Evolutionary conservation across 2,329 filamentous ascomycete genomes (phyloP).

Genomic region (Periconia sp.): DNA sequence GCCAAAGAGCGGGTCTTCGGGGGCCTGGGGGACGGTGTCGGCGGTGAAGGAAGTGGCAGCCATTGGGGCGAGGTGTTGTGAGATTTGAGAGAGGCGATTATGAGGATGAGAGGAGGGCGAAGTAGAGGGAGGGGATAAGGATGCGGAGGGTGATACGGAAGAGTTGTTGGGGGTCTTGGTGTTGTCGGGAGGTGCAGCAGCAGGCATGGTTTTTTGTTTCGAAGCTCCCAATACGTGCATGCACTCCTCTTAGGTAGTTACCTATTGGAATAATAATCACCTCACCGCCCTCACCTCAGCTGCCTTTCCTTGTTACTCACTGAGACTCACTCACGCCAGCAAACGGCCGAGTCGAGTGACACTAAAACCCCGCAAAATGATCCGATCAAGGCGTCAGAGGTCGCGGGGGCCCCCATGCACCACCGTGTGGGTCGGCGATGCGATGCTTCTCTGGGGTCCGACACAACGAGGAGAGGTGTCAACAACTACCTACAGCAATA

Average conservation of each 20-base stretch:
- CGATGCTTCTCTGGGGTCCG: not conserved
- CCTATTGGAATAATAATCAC: too few relatives aligned
- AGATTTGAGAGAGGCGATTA: slow-evolving; percentile 58
- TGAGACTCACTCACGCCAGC: slow-evolving; percentile 2
- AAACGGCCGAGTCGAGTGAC: slow-evolving; percentile 15
- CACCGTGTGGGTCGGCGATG: not conserved
- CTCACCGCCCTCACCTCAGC: too few relatives aligned
- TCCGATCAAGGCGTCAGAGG: not conserved
- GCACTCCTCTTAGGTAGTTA: too few relatives aligned
- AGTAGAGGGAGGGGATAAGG: slow-evolving; percentile 5
- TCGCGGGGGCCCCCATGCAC: not conserved
- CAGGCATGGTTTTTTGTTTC: not conserved
- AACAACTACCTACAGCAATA: not conserved
- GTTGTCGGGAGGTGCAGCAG: slow-evolving; percentile 9
- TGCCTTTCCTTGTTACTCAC: too few relatives aligned
- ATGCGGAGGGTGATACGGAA: slow-evolving; percentile 3
- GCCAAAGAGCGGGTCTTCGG: slow-evolving; percentile 93
- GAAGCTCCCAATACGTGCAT: slow-evolving; percentile 17
- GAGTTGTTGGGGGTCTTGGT: not conserved
- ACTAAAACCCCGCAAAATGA: slow-evolving; percentile 27
- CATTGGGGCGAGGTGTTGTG: slow-evolving; percentile 69
- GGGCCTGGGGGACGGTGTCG: slow-evolving; percentile 80
- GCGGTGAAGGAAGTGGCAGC: slow-evolving; percentile 65
- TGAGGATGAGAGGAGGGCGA: slow-evolving; percentile 25
- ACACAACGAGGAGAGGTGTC: too few relatives aligned